These are phyloP conservation scores for Aotearoamyces nothofagi DNA, from an alignment of 2,329 filamentous ascomycete species.

Conservation along the genomic window DNA sequence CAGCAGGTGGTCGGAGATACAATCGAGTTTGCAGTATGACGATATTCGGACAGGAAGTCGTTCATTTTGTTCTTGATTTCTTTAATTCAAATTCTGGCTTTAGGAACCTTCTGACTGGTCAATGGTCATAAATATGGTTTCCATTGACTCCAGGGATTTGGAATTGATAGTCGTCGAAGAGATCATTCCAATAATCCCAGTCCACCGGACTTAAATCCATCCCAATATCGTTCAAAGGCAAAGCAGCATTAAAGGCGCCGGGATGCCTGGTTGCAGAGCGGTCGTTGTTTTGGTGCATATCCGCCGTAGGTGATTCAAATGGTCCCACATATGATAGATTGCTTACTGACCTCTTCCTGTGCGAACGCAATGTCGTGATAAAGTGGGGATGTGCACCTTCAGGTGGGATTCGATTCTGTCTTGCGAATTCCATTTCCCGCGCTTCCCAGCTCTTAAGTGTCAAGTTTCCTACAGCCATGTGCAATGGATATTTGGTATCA, in stretches of 20 bases:
- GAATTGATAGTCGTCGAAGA: slow-evolving; percentile 1
- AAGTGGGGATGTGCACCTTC: slow-evolving; percentile 3
- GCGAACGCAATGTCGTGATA: slow-evolving; percentile 2
- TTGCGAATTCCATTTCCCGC: slow-evolving; percentile 6
- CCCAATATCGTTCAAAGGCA: slow-evolving; percentile 1
- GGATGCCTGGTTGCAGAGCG: not conserved
- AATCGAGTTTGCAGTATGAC: no score
- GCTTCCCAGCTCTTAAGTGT: slow-evolving; percentile 13
- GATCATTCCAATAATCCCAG: slow-evolving; percentile 8
- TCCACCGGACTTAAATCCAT: slow-evolving; percentile 3
- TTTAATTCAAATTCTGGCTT: no score
- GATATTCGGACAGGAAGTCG: no score
- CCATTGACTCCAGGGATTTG: not conserved
- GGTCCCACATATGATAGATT: not conserved
- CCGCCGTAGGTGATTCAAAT: not conserved
- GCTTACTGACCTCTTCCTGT: not conserved
- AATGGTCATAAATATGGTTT: no score
- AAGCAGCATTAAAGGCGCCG: slow-evolving; percentile 1
- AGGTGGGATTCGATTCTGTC: not conserved
- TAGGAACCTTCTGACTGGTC: no score
- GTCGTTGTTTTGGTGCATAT: not conserved
- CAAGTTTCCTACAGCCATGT: slow-evolving; percentile 10
- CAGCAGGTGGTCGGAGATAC: no score
- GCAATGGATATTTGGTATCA: slow-evolving; percentile 13
- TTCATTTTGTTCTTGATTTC: no score